Conservation (phyloP, 495 filamentous ascomycete genomes). For the Penicillium mononematosum region DNA sequence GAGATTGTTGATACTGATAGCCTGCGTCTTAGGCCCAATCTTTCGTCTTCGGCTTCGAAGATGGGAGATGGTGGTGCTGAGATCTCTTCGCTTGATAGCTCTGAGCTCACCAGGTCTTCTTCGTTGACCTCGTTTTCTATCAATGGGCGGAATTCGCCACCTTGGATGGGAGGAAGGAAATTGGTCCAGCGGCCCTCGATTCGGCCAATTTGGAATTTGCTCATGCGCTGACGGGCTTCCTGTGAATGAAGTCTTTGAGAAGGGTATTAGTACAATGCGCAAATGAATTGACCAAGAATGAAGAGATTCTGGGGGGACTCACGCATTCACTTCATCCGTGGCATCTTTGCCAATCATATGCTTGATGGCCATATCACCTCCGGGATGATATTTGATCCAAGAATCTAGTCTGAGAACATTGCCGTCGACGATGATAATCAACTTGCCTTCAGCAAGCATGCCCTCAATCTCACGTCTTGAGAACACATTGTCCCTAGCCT, state of each 20-base stretch:
- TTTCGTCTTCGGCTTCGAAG: constrained; percentile 14
- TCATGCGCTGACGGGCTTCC: constrained; percentile 67
- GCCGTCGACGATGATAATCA: constrained; percentile 71
- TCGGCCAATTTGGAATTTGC: constrained; percentile 70
- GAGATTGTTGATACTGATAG: constrained; percentile 56
- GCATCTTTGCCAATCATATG: constrained; percentile 89
- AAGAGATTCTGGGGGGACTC: not conserved
- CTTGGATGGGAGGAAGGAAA: constrained; percentile 81
- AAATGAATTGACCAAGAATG: not conserved
- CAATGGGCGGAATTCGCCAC: constrained; percentile 57
- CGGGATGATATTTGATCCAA: constrained; percentile 81
- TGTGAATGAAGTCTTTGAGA: constrained; percentile 62
- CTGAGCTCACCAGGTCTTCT: not conserved
- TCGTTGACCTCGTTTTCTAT: not conserved
- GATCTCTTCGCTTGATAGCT: constrained; percentile 13
- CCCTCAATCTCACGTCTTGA: constrained; percentile 72
- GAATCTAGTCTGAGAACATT: constrained; percentile 75
- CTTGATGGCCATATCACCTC: constrained; percentile 76
- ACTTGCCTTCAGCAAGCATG: constrained; percentile 70
- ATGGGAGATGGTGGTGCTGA: constrained; percentile 20
- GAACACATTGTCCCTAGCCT: constrained; percentile 48
- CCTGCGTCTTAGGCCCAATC: constrained; percentile 10
- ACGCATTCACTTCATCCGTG: constrained; percentile 77
- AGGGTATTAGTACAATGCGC: constrained; percentile 1
- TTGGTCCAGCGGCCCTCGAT: constrained; percentile 76